Base-by-base conservation (phyloP, 257 asterid species). In the Solanum lycopersicoides region DNA sequence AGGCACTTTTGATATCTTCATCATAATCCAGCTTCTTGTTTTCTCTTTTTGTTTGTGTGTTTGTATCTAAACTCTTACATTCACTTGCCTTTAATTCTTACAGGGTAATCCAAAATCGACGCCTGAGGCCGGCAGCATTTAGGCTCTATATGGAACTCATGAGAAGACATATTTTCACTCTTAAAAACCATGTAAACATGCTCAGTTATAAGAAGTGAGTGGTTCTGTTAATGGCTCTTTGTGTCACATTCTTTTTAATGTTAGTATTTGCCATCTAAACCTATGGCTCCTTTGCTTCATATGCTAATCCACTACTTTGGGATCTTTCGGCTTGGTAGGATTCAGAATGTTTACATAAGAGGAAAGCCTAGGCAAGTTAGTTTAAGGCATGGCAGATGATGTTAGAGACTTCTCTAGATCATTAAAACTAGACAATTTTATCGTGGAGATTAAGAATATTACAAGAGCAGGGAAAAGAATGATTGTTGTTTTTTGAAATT, bases 121-220 rank as follows among this genome's bases (percentile, higher is more conserved):
- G 73, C 71, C 91, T 93, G 47, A 89, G 90, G 89, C 99, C 99
- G 60, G 97, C 96, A 68, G 98, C 99, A 41, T 97, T 90, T 92
- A 93, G 98, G 89, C 94, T 97, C 32, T 95, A 95, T 83, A 89
- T 97, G 98, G 99, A 97, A 88, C 99, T 97, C 90, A 92, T 95
- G 42, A 95, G 93, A 89, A 87, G 92, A 37, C 96, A 95, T 63
- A 91, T 93, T 75, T 97, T 97, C 91, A 86, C 89, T 10, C 93
- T 93, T 86, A 92, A 95, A 90, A 93, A 91, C 86, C 87, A 89
- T 89, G 86, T 94, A 68, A 88, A 88, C 68, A 83, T 95, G 87
- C 96, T 95, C 37, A 92, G 91, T 88, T 88, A 92, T 91, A 92
- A 93, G 84, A 93, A 93, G 99, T 95, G 94, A 95, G 98, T 93